Evolutionary conservation across 345 rosid genomes (phyloP).

Genomic region (Eucalyptus pumila): DNA sequence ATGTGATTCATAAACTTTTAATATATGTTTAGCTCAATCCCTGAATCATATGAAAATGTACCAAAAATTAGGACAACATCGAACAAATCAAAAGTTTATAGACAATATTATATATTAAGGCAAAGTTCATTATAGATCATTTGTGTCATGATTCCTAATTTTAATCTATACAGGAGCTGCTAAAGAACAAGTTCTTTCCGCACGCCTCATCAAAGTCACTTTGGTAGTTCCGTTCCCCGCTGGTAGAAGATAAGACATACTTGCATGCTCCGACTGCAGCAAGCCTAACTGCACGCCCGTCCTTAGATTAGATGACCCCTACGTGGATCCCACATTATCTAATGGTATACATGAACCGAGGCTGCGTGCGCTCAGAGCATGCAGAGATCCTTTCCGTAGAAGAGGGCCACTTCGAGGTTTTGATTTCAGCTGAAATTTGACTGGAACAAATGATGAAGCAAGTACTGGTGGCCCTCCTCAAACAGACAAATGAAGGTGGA

Average conservation of each 20-base stretch:
- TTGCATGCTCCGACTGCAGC: neutral
- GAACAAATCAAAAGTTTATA: fast-evolving
- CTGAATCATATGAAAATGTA: no score
- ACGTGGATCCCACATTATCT: neutral
- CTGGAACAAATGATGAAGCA: neutral
- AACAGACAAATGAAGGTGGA: neutral
- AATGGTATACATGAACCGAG: neutral
- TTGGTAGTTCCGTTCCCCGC: neutral
- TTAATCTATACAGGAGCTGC: neutral
- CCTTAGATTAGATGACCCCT: neutral
- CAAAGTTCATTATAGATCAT: neutral
- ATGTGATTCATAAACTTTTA: no score
- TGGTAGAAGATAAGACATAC: neutral
- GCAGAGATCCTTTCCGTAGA: neutral
- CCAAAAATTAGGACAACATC: fast-evolving
- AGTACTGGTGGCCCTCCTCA: neutral
- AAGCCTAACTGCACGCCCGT: neutral
- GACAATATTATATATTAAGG: fast-evolving
- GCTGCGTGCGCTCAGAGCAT: neutral
- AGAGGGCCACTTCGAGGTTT: neutral
- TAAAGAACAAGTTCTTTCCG: neutral
- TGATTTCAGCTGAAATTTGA: neutral
- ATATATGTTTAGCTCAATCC: fast-evolving
- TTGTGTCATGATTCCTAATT: neutral
- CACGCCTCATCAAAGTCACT: neutral